Percentiles rank a stretch among this genome's conserved stretches.
Conservation (phyloP, 176 grass and related monocot genomes). For the Echinochloa phyllopogon region DNA sequence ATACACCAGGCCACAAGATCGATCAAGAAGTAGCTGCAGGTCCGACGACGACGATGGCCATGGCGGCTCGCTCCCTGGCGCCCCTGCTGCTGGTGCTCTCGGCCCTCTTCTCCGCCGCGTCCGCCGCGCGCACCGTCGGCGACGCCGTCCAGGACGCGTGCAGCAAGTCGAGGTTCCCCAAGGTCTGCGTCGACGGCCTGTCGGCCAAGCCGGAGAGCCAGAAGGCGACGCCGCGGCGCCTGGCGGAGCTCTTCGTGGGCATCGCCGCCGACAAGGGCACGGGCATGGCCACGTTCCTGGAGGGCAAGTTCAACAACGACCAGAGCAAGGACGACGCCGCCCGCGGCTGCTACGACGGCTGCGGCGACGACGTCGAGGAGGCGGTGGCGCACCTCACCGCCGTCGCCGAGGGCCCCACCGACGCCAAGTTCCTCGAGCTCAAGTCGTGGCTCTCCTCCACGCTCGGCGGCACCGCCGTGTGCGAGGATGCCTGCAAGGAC, state of each 20-base stretch:
- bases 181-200: conserved; percentile 33
- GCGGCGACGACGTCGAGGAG: conserved; percentile 60
- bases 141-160: conserved; percentile 46
- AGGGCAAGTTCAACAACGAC: conserved; percentile 6
- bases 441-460: conserved; percentile 52
- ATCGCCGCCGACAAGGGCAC: conserved; percentile 36
- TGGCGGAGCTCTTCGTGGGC: conserved; percentile 55
- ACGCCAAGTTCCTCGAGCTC: conserved; percentile 56
- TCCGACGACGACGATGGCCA: neutral
- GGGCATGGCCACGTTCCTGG: conserved; percentile 40
- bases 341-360: conserved; percentile 49
- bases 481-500: conserved; percentile 53
- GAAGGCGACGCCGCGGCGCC: conserved; percentile 36
- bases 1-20: too few species aligned
- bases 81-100: conserved; percentile 4
- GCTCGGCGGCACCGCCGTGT: conserved; percentile 42
- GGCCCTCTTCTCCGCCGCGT: neutral
- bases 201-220: conserved; percentile 29
- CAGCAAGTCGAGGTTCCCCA: conserved; percentile 53
- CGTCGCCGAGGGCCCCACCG: conserved; percentile 39
- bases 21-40: too few species aligned
- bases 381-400: conserved; percentile 50
- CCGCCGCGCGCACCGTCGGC: neutral
- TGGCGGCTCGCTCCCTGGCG: neutral
- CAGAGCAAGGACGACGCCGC: neutral